Conservation (phyloP, 257 asterid genomes). For the Phtheirospermum japonicum region DNA sequence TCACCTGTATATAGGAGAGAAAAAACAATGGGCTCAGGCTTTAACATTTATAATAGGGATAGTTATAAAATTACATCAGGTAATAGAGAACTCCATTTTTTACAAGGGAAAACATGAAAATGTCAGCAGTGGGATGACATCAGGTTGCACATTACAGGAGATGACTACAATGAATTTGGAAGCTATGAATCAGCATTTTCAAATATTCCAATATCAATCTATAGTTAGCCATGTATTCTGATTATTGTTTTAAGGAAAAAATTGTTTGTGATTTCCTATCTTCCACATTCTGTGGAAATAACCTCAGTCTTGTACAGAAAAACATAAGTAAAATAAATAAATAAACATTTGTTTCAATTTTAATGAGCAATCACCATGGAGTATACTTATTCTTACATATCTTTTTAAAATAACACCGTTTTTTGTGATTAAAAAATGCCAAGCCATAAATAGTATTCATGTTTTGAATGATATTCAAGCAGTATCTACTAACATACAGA, state of each 20-base stretch:
- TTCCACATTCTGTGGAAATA: slow-evolving; percentile 11
- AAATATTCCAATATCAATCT: slow-evolving; percentile 5
- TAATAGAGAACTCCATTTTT: no score
- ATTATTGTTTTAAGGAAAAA: not conserved
- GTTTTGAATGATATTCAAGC: no score
- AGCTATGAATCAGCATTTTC: slow-evolving; percentile 10
- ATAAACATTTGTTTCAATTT: no score
- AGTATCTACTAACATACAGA: no score
- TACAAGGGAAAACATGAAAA: slow-evolving; percentile 6
- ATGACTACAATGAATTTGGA: not conserved
- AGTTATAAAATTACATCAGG: no score
- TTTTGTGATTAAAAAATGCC: not conserved
- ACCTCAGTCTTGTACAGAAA: not conserved
- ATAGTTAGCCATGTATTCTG: not conserved
- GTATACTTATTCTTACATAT: no score
- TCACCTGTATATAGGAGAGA: slow-evolving; percentile 60
- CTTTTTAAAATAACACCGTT: no score
- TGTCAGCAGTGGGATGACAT: slow-evolving; percentile 21
- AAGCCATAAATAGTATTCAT: not conserved
- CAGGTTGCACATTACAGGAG: slow-evolving; percentile 7
- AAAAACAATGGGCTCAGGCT: slow-evolving; percentile 10
- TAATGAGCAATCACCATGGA: no score
- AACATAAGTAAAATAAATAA: not conserved
- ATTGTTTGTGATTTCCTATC: not conserved
- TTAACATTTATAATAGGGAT: no score